A percentile compares a stretch with the other conserved stretches of the same genome.
Evolutionary conservation across 2,329 filamentous ascomycete species (phyloP).

Genomic region (Aureobasidium sp.): DNA sequence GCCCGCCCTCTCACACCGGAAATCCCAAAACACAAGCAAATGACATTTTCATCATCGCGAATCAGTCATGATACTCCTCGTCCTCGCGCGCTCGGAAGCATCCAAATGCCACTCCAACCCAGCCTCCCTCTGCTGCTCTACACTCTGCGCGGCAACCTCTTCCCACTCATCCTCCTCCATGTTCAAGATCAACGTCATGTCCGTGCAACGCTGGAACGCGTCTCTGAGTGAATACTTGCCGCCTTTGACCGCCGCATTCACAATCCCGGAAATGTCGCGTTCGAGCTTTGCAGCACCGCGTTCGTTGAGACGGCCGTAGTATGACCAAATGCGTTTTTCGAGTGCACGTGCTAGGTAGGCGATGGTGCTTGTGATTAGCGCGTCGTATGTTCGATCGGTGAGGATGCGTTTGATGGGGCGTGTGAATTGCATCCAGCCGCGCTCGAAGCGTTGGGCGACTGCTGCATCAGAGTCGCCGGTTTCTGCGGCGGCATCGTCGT

Average conservation of each 20-base stretch:
- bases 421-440: constrained; percentile 78
- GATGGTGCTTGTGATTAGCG: constrained; percentile 66
- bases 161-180: constrained; percentile 98
- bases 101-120: constrained; percentile 65
- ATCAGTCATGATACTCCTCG: constrained; percentile 52
- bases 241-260: constrained; percentile 57
- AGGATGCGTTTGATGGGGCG: constrained; percentile 77
- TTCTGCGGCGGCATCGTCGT: constrained; percentile 37
- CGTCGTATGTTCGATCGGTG: constrained; percentile 66
- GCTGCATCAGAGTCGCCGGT: constrained; percentile 44
- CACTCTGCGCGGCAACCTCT: constrained; percentile 45
- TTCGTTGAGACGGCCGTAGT: constrained; percentile 69
- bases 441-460: constrained; percentile 71
- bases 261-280: constrained; percentile 70
- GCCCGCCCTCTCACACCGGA: no score
- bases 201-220: constrained; percentile 63
- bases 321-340: constrained; percentile 80
- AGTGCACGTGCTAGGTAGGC: constrained; percentile 68
- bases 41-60: neutral
- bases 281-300: constrained; percentile 77
- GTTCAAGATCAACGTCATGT: constrained; percentile 79
- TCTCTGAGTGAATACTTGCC: constrained; percentile 71
- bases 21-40: no score
- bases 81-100: constrained; percentile 64
- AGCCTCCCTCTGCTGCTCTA: constrained; percentile 43